phyloP scores from a whole-genome alignment of 1,284 basidiomycete genomes.

The Golubevia pallescens region DNA sequence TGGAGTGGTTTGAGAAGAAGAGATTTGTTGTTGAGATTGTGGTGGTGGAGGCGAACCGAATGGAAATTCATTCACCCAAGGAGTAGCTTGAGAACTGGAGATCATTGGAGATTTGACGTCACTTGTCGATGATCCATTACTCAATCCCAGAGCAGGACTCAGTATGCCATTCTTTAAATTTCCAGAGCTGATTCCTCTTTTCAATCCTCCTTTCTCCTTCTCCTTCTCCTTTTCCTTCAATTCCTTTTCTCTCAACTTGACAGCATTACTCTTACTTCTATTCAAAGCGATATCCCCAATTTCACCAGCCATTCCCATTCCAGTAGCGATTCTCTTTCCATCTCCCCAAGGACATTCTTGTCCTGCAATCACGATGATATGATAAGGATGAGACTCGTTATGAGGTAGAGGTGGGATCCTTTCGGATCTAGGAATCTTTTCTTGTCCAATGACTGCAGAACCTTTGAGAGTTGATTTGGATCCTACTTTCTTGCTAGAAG shows the following conservation, averaged over 20 bases:
- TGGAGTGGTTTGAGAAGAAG: too few species aligned
- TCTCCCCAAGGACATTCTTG: conserved; percentile 67
- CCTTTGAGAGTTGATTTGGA: conserved; percentile 8
- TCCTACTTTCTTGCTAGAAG: too few species aligned
- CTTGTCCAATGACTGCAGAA: conserved; percentile 36
- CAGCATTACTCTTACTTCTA: conserved; percentile 24
- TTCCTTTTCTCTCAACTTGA: conserved; percentile 20
- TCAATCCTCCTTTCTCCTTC: conserved; percentile 25
- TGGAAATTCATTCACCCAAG: conserved; percentile 3
- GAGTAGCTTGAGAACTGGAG: too few species aligned
- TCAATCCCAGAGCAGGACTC: too few species aligned
- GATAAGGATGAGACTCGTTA: conserved; percentile 73
- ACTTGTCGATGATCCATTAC: too few species aligned
- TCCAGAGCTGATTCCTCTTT: conserved; percentile 10
- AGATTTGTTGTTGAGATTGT: too few species aligned
- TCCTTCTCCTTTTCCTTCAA: conserved; percentile 29
- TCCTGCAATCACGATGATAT: conserved; percentile 79
- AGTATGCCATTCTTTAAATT: background rate
- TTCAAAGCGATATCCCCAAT: conserved; percentile 31
- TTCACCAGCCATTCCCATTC: conserved; percentile 53
- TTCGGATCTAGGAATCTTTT: conserved; percentile 30
- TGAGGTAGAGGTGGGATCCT: conserved; percentile 49
- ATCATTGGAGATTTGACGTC: too few species aligned
- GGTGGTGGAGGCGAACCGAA: conserved; percentile 7
- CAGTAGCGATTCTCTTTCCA: conserved; percentile 37